These are phyloP conservation scores for Aspergillus quadricinctus DNA, from an alignment of 2,329 filamentous ascomycete species.

Conservation along the genomic window DNA sequence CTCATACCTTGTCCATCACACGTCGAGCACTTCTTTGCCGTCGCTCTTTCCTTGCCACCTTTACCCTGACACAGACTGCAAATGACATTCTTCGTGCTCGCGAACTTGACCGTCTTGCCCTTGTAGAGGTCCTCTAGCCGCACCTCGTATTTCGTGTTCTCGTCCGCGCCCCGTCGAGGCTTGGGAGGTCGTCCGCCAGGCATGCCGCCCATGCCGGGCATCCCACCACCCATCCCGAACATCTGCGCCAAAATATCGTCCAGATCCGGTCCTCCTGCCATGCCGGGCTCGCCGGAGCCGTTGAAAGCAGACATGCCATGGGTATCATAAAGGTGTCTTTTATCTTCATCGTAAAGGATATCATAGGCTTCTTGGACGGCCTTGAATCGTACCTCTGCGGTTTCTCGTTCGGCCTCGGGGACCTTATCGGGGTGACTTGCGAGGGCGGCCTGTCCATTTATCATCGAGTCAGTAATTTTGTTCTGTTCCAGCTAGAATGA, in stretches of 20 bases:
- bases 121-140: conserved; percentile 94
- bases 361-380: conserved; percentile 91
- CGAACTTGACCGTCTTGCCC: conserved; percentile 96
- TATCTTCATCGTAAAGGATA: conserved; percentile 93
- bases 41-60: conserved; percentile 88
- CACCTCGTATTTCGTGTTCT: conserved; percentile 88
- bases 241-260: conserved; percentile 92
- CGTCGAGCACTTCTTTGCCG: conserved; percentile 73
- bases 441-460: conserved; percentile 65
- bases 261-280: conserved; percentile 63
- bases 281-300: conserved; percentile 62
- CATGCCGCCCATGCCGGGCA: conserved; percentile 53
- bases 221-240: conserved; percentile 54
- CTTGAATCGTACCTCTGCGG: conserved; percentile 91
- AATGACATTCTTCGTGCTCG: conserved; percentile 88
- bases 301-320: conserved; percentile 97
- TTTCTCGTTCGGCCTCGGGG: conserved; percentile 74
- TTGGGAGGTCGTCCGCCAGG: conserved; percentile 28
- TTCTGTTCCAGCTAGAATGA: not conserved
- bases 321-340: conserved; percentile 83
- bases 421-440: conserved; percentile 95
- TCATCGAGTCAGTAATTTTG: not conserved
- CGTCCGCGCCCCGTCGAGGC: conserved; percentile 67
- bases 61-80: conserved; percentile 83
- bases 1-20: conserved; percentile 70